Conservation (phyloP, 2,329 filamentous ascomycete species). For the Sporothrix brasiliensis region DNA sequence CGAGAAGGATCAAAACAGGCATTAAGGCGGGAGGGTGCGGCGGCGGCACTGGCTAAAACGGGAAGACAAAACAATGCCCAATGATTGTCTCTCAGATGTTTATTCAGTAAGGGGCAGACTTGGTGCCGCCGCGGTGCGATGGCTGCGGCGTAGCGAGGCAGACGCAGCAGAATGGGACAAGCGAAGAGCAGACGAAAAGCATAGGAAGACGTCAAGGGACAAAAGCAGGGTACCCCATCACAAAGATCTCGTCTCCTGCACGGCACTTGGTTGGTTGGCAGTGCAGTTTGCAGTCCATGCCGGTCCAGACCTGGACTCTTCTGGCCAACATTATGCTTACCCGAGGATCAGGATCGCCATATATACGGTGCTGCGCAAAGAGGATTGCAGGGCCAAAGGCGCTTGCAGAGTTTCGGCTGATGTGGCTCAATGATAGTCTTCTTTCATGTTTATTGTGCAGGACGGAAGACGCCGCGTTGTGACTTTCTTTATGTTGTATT, state of each 20-base stretch:
- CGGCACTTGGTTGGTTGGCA: background rate
- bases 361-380: background rate
- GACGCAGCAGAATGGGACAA: background rate
- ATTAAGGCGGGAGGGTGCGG: background rate
- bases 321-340: background rate
- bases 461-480: background rate
- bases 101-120: background rate
- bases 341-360: slow-evolving; percentile 17
- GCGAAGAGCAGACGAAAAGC: background rate
- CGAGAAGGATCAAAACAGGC: background rate
- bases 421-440: background rate
- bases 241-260: no score
- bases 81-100: background rate
- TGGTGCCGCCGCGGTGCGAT: background rate
- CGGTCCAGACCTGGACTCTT: background rate
- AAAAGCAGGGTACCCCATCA: background rate
- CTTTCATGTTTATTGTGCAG: background rate
- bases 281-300: background rate
- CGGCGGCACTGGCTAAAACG: slow-evolving; percentile 8
- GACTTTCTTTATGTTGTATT: background rate
- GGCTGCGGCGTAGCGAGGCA: slow-evolving; percentile 18
- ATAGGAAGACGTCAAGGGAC: background rate
- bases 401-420: background rate
- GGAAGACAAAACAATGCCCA: slow-evolving; percentile 13
- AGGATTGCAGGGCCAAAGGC: background rate